These are phyloP conservation scores for Claviceps fusiformis DNA, from an alignment of 2,329 filamentous ascomycete genomes.

Conservation along the genomic window DNA sequence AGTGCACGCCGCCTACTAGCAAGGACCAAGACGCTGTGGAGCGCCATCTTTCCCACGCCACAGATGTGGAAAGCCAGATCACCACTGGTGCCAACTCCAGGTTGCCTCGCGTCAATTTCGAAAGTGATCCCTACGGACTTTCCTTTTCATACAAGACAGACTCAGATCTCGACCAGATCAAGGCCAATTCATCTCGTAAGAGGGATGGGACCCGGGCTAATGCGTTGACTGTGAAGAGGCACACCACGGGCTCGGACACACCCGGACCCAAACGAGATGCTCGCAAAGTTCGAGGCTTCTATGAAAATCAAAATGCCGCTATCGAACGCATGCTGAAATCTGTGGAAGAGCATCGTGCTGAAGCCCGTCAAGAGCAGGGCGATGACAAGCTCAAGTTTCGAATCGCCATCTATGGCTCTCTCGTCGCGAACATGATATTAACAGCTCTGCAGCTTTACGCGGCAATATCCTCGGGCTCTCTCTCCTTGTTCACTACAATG, in stretches of 20 bases:
- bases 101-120: constrained; percentile 43
- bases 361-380: constrained; percentile 65
- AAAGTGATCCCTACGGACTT: constrained; percentile 72
- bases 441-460: constrained; percentile 78
- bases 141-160: constrained; percentile 64
- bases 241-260: background rate
- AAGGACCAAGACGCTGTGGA: constrained; percentile 26
- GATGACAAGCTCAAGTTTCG: constrained; percentile 69
- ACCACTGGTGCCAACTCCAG: constrained; percentile 24
- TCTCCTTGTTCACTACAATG: constrained; percentile 96
- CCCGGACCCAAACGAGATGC: constrained; percentile 21
- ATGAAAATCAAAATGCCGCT: constrained; percentile 81
- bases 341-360: constrained; percentile 77
- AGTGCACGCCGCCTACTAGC: constrained; percentile 19
- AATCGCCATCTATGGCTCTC: constrained; percentile 52
- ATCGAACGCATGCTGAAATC: constrained; percentile 86
- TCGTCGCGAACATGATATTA: constrained; percentile 69
- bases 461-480: constrained; percentile 72
- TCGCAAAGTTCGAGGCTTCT: constrained; percentile 63
- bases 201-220: constrained; percentile 31
- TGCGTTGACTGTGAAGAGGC: constrained; percentile 1
- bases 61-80: constrained; percentile 37
- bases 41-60: constrained; percentile 25
- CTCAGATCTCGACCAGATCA: constrained; percentile 62
- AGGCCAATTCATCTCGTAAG: constrained; percentile 69